Base-by-base conservation (phyloP, 139 green algal species). In the Ulvella scutata region DNA sequence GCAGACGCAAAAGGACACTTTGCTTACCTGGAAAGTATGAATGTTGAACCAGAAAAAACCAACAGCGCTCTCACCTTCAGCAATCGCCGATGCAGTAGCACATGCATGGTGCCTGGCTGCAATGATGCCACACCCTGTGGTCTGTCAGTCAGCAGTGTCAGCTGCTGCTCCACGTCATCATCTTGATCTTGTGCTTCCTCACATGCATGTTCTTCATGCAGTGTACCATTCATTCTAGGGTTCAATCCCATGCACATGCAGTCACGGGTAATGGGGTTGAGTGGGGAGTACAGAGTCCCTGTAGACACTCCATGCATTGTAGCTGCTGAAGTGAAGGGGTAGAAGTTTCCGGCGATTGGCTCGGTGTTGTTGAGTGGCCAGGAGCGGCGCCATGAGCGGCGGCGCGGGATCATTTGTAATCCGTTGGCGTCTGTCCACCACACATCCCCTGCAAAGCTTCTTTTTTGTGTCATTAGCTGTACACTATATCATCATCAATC, bases 341-440 rank as follows among this genome's bases (percentile, higher is more conserved):
- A 93, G 81, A 84, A 94, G 78, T 93, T 93, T 40, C 86, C 82
- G 26, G 89, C 80, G 3, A 85, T 75, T 4, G 76, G 78, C 75
- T 91, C 79, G 9, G 72, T 85, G 23, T 87, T 79, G 3, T 89
- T 79, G 6, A 90, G 82, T 7, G 80, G 23, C 89, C 89, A 93
- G 26, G 85, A 80, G n/a, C 81, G 81, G 0, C 87, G 80, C 40
- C 59, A 76, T 76, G 90, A 78, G 3, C 74, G 62, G 37, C 74
- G 34, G 6, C 89, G 81, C 20, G 3, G 39, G 37, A 89, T 62
- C 86, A 92, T 90, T 67, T 90, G 82, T 3, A 87, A 80, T 2
- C 89, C 89, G 61, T 94, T 94, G 51, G 84, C 59, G 51, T 94
- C 89, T 2, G 88, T 94, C 39, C 80, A 89, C 38, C 91, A 87